These are phyloP conservation scores for Fibroporia radiculosa DNA, from an alignment of 768 basidiomycete species.

Conservation along the genomic window DNA sequence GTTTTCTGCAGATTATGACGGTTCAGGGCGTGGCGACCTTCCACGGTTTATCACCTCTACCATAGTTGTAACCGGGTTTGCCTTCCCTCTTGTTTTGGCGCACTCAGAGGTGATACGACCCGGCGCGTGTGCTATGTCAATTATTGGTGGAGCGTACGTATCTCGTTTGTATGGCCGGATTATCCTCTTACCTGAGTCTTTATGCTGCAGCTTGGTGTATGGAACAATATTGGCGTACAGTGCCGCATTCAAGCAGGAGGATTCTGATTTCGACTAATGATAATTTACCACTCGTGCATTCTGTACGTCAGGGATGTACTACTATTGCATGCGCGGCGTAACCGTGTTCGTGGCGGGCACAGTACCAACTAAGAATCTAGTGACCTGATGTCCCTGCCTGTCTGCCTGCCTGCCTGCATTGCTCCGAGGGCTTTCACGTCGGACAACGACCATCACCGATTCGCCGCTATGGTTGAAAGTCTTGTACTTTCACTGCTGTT, in stretches of 20 bases:
- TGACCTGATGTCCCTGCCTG: no score
- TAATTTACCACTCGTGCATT: slow-evolving; percentile 10
- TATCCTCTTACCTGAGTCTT: slow-evolving; percentile 2
- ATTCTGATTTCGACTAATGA: slow-evolving; percentile 70
- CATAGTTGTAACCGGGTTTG: slow-evolving; percentile 89
- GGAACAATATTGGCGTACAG: slow-evolving; percentile 87
- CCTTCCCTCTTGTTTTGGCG: slow-evolving; percentile 84
- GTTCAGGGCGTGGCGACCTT: slow-evolving; percentile 71
- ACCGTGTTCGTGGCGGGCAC: background rate
- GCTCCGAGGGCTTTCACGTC: no score
- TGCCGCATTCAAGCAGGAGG: slow-evolving; percentile 73
- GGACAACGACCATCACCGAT: no score
- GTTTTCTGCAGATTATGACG: slow-evolving; percentile 69
- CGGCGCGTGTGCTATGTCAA: slow-evolving; percentile 89
- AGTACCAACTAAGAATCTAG: background rate
- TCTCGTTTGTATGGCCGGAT: background rate
- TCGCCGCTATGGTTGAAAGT: no score
- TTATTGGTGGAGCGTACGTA: slow-evolving; percentile 83
- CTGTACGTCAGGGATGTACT: slow-evolving; percentile 11
- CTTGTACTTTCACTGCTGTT: background rate
- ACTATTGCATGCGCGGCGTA: background rate
- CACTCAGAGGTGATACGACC: slow-evolving; percentile 84
- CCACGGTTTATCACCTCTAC: slow-evolving; percentile 91
- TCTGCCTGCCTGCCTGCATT: no score
- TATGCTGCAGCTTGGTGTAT: slow-evolving; percentile 73